Percentiles rank a stretch among this genome's conserved stretches.
phyloP scores from a whole-genome alignment of 23 red algal genomes.

The Gracilaria vermiculophylla region DNA sequence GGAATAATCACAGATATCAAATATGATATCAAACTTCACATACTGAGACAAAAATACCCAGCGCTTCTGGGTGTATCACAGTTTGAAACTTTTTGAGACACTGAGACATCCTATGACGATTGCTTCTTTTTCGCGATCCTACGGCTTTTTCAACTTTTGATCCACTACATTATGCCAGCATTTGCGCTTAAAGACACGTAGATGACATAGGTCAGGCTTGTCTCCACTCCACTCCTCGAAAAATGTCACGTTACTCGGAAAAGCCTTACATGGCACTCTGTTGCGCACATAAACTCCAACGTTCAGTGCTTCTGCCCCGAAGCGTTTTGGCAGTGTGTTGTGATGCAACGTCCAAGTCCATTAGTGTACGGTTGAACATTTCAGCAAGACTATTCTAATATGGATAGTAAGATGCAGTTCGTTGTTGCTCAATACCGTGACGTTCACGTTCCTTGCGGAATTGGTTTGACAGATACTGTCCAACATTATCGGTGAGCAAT shows the following conservation, averaged over 20 bases:
- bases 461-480: not conserved
- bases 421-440: not conserved
- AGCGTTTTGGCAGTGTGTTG: not conserved
- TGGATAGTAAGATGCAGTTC: not conserved
- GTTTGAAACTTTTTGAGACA: too few species aligned
- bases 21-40: too few species aligned
- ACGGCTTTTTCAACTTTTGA: not conserved
- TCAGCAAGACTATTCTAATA: slow-evolving; percentile 24
- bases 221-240: not conserved
- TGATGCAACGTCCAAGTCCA: slow-evolving; percentile 19
- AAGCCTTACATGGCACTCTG: not conserved
- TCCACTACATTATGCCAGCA: not conserved
- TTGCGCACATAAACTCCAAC: not conserved
- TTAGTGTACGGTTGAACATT: slow-evolving; percentile 3
- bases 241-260: not conserved
- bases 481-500: slow-evolving; percentile 18
- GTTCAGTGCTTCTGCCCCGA: slow-evolving; percentile 18
- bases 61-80: too few species aligned
- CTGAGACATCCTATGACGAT: slow-evolving; percentile 1
- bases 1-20: too few species aligned
- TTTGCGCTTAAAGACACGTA: not conserved
- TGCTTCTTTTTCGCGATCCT: not conserved
- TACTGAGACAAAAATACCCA: too few species aligned
- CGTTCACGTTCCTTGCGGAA: not conserved
- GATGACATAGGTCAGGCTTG: not conserved